A percentile compares a stretch with the other conserved stretches of the same genome.
Conservation (phyloP, 2,329 filamentous ascomycete genomes). For the Beauveria brongniartii region DNA sequence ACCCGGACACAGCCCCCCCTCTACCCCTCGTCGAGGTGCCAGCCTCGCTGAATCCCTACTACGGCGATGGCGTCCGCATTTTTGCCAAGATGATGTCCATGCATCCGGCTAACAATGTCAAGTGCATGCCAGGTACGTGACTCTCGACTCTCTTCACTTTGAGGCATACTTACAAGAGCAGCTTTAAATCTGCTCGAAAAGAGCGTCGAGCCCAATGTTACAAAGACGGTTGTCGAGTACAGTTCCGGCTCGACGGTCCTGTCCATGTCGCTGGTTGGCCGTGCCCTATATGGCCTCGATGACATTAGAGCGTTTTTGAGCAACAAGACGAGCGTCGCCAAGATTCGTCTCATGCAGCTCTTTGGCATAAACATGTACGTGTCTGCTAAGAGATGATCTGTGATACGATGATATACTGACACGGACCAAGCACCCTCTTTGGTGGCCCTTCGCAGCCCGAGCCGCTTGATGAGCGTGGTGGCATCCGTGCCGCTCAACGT, state of each 20-base stretch:
- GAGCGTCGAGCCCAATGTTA: constrained; percentile 29
- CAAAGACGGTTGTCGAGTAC: constrained; percentile 48
- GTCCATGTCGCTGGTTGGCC: constrained; percentile 47
- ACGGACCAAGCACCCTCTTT: constrained; percentile 37
- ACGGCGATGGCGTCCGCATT: constrained; percentile 50
- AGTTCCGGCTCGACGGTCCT: constrained; percentile 56
- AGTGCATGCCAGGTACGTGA: constrained; percentile 46
- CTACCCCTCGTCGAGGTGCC: constrained; percentile 56
- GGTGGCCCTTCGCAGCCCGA: constrained; percentile 52
- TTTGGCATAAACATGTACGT: constrained; percentile 46
- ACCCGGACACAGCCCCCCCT: constrained; percentile 49
- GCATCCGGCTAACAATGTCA: constrained; percentile 58
- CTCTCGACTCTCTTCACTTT: neutral
- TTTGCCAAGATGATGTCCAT: constrained; percentile 61
- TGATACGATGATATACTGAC: neutral
- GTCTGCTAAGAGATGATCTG: neutral
- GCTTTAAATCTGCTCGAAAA: constrained; percentile 43
- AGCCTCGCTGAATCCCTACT: constrained; percentile 46
- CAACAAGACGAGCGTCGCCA: constrained; percentile 48
- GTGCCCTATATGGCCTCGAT: constrained; percentile 41
- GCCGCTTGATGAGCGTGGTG: constrained; percentile 43
- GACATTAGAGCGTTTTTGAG: constrained; percentile 48
- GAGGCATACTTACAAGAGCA: constrained; percentile 15
- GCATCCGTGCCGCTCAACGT: constrained; percentile 39
- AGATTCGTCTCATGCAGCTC: constrained; percentile 49